Base-by-base conservation (phyloP, 176 grass and related monocot species). In the Musa itinerans region DNA sequence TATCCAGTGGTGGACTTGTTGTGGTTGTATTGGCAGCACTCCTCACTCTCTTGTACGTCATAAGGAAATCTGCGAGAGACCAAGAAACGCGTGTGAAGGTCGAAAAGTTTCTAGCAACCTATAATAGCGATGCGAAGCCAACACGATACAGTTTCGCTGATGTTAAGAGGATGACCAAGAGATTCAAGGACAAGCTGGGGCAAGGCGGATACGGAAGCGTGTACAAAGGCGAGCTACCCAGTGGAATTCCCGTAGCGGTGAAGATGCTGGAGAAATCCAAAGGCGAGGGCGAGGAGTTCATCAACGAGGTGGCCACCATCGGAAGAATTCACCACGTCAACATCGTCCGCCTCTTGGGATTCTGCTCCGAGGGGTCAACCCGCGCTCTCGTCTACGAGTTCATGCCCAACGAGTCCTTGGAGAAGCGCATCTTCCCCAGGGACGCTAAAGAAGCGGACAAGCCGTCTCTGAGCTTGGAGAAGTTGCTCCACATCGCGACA, bases 401-500 rank as follows among this genome's bases (percentile, higher is more conserved):
- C 50, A 24, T 73, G 70, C n/a, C 70, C 3, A 73, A 73, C 23
- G 50, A 73, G 3, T 73, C 70, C n/a, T 13, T 73, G 10, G 70
- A 73, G 50, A 81, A 83, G 74, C 78, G 51, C 65, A 83, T 83
- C 52, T 21, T 50, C 76, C 3, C 71, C n/a, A 82, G 53, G 23
- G 19, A 14, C 15, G 22, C 15, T 52, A 73, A 26, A 51, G 23
- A 43, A 43, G n/a, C 17, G 0, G 0, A 11, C 70, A 25, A 15
- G 49, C 11, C 10, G 2, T 51, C 22, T 53, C 3, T 73, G 49
- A 23, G 10, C 15, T 24, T 73, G 51, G 8, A 54, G 24, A 73
- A 73, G 20, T 53, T 73, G 50, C 16, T 22, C 1, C 19, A 25
- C n/a, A 73, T 73, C 8, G 50, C 70, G 1, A 23, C 10, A 13